phyloP scores from a whole-genome alignment of 176 grass and related monocot genomes.

The Oryza brachyantha region DNA sequence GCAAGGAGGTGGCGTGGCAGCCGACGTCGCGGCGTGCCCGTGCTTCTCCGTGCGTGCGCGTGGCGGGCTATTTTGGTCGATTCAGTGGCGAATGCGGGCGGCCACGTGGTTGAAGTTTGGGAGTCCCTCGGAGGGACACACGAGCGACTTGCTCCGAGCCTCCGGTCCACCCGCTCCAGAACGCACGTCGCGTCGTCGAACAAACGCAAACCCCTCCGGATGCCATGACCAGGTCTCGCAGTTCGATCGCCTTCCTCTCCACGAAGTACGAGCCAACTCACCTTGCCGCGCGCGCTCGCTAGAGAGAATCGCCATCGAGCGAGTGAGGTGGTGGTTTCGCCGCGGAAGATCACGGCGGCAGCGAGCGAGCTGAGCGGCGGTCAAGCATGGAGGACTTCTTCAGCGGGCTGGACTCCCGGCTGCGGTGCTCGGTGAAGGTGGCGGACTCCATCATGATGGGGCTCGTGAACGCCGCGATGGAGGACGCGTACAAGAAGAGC shows the following conservation, averaged over 20 bases:
- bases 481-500: conserved; percentile 59
- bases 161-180: background rate
- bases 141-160: background rate
- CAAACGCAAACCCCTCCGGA: background rate
- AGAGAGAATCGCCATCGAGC: background rate
- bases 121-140: background rate
- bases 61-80: too few relatives aligned
- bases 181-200: too few relatives aligned
- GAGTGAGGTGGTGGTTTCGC: background rate
- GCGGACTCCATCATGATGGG: conserved; percentile 72
- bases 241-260: background rate
- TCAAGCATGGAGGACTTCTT: conserved; percentile 55
- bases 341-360: background rate
- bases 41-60: too few relatives aligned
- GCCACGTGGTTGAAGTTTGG: too few relatives aligned
- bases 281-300: background rate
- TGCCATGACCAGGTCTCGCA: background rate
- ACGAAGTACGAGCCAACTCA: too few relatives aligned
- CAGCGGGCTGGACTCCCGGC: conserved; percentile 37
- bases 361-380: background rate
- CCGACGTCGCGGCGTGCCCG: too few relatives aligned
- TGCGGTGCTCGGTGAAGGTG: conserved; percentile 45
- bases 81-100: too few relatives aligned
- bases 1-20: too few relatives aligned
- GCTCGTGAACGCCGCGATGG: conserved; percentile 65